A percentile compares a stretch with the other conserved stretches of the same genome.
Evolutionary conservation across 352 stramenopile genomes (phyloP).

Genomic region (Blastocystis sp.): DNA sequence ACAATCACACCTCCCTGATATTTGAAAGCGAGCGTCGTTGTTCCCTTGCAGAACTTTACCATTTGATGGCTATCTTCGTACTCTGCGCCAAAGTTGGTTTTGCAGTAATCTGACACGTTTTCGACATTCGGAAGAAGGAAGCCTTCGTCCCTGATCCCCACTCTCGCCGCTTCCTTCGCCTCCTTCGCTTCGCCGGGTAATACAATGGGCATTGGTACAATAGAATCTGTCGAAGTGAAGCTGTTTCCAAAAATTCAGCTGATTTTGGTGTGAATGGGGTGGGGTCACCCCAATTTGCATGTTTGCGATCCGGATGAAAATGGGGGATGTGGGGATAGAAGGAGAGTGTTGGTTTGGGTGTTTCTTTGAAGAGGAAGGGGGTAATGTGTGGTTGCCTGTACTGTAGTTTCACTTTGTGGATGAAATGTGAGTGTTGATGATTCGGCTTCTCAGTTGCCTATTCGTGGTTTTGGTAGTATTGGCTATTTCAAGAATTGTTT

Average conservation of each 20-base stretch:
- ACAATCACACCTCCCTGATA: slow-evolving; percentile 96
- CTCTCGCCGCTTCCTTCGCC: slow-evolving; percentile 1
- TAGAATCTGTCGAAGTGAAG: slow-evolving; percentile 32
- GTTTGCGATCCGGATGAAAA: background rate
- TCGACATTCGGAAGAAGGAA: slow-evolving; percentile 70
- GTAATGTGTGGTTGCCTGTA: too few species aligned
- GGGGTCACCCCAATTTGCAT: background rate
- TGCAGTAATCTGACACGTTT: slow-evolving; percentile 88
- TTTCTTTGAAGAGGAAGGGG: too few species aligned
- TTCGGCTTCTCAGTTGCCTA: too few species aligned
- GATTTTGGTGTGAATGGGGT: background rate
- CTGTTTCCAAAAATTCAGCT: background rate
- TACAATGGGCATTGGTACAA: slow-evolving; percentile 59
- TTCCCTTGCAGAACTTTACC: slow-evolving; percentile 97
- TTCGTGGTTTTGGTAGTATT: too few species aligned
- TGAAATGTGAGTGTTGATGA: too few species aligned
- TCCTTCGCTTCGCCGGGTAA: slow-evolving; percentile 43
- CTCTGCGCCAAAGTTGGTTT: slow-evolving; percentile 90
- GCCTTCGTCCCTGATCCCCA: background rate
- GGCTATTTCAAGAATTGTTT: too few species aligned
- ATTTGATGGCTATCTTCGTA: slow-evolving; percentile 91
- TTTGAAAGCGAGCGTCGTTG: slow-evolving; percentile 98
- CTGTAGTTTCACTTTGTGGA: too few species aligned
- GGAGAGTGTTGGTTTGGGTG: too few species aligned
- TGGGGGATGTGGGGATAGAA: too few species aligned